A percentile compares a stretch with the other conserved stretches of the same genome.
phyloP scores from a whole-genome alignment of 1,284 basidiomycete genomes.

The Melanopsichium pennsylvanicum region DNA sequence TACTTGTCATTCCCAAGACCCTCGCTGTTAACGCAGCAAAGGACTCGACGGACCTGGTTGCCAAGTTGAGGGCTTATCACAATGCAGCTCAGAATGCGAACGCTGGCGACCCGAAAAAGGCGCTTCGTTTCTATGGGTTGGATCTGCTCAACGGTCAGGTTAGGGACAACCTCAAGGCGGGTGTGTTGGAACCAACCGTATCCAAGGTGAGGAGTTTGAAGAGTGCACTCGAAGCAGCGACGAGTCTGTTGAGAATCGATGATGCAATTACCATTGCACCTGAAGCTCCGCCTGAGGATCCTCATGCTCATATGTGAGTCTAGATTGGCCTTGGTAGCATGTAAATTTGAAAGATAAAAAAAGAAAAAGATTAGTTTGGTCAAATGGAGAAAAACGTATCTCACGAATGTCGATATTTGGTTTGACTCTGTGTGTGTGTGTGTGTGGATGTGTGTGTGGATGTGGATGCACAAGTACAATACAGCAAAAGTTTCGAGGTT shows the following conservation, averaged over 20 bases:
- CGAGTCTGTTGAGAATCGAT: conserved; percentile 92
- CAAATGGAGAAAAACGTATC: too few relatives aligned
- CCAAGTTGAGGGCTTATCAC: conserved; percentile 93
- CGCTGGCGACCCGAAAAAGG: conserved; percentile 90
- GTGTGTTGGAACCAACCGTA: conserved; percentile 94
- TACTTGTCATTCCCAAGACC: conserved; percentile 92
- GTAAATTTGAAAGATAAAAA: too few relatives aligned
- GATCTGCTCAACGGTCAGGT: conserved; percentile 94
- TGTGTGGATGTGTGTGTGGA: too few relatives aligned
- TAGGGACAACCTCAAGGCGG: conserved; percentile 90
- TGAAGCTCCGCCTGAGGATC: conserved; percentile 61
- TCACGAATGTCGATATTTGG: too few relatives aligned
- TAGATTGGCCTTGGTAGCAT: too few relatives aligned
- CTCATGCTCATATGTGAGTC: conserved; percentile 63
- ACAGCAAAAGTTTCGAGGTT: too few relatives aligned
- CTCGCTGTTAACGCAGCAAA: conserved; percentile 98
- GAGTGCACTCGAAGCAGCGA: conserved; percentile 94
- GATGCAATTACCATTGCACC: conserved; percentile 70
- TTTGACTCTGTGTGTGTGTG: too few relatives aligned
- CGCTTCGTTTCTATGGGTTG: conserved; percentile 90
- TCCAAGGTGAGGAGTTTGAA: conserved; percentile 97
- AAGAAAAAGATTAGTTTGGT: too few relatives aligned
- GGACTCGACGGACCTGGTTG: conserved; percentile 96
- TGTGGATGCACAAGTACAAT: too few relatives aligned
- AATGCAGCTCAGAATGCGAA: conserved; percentile 90